Conservation (phyloP, 805 yeast genomes). For the Kodamaea nitidulidarum region DNA sequence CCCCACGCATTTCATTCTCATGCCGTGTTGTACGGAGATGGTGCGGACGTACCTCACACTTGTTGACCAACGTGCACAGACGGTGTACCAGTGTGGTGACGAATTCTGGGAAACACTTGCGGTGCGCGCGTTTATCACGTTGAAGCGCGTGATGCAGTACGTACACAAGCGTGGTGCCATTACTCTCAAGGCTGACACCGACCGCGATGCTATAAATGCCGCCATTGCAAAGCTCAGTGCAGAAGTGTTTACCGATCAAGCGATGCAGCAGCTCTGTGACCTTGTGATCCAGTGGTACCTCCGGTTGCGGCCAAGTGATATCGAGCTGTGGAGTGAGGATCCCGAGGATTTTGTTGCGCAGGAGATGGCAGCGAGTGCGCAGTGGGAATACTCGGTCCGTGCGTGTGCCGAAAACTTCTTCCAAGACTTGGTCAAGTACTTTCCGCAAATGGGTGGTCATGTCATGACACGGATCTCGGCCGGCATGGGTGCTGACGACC, state of each 20-base stretch:
- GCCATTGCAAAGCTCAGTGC: conserved; percentile 52
- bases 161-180: conserved; percentile 65
- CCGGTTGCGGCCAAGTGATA: conserved; percentile 66
- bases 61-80: conserved; percentile 60
- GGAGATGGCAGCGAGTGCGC: conserved; percentile 51
- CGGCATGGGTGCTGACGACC: conserved; percentile 42
- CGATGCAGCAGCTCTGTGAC: conserved; percentile 58
- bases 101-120: conserved; percentile 76
- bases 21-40: conserved; percentile 61
- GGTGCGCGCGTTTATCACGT: conserved; percentile 58
- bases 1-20: conserved; percentile 66
- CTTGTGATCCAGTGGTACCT: conserved; percentile 71
- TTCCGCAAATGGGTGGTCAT: conserved; percentile 51
- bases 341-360: conserved; percentile 94
- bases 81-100: conserved; percentile 53
- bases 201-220: conserved; percentile 56
- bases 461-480: conserved; percentile 57
- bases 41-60: conserved; percentile 57
- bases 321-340: conserved; percentile 77
- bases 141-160: conserved; percentile 62
- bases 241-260: conserved; percentile 55
- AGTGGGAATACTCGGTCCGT: conserved; percentile 80
- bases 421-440: conserved; percentile 64
- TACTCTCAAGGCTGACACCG: conserved; percentile 58
- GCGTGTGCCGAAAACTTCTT: conserved; percentile 86